Evolutionary conservation across 2,329 filamentous ascomycete genomes (phyloP), one percentile per base, ranked within the genome.

Genomic region (Cladosporium sp.): DNA sequence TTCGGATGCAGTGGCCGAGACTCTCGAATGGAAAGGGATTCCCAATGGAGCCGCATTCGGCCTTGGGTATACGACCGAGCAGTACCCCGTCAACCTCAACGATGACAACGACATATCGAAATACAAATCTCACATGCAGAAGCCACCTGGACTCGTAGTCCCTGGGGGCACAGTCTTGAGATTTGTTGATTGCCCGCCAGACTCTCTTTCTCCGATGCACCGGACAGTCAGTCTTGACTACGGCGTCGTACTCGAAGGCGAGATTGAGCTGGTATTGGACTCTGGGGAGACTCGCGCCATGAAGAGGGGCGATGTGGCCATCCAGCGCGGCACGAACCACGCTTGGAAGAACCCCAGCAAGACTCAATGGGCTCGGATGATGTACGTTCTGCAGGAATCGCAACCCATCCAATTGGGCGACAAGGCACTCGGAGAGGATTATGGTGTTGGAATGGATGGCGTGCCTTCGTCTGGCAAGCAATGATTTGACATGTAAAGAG

Each of bases 51-150:
- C 76, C 15, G 68, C 69, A 3, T 82, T 82, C 63, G 74, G 72
- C 28, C 75, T 82, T 32, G 73, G 72, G 58, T 83, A 82, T 68
- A 75, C 77, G 7, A 78, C 81, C 4, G 73, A 75, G 47, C 67
- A 72, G 47, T 77, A 75, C 40, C 79, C 80, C 0, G 75, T 77
- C 19, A 64, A 77, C 50, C 68, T 83, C 61, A 71, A 73, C 61
- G 61, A 70, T 20, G 73, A 78, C 58, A 65, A 72, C 54, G 80
- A 84, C 64, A 68, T 83, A 15, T 61, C 67, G 6, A 70, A 71
- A 8, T 83, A 83, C 66, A 64, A 72, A 34, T 62, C 66, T 35
- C 77, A 75, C 62, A 70, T 80, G 8, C 62, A 70, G 12, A 65
- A 72, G 40, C 70, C 75, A 0, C 81, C 80, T 0, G 80, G 80